These are phyloP conservation scores for Asterophora lycoperdoides DNA, from an alignment of 768 basidiomycete species.

Conservation along the genomic window DNA sequence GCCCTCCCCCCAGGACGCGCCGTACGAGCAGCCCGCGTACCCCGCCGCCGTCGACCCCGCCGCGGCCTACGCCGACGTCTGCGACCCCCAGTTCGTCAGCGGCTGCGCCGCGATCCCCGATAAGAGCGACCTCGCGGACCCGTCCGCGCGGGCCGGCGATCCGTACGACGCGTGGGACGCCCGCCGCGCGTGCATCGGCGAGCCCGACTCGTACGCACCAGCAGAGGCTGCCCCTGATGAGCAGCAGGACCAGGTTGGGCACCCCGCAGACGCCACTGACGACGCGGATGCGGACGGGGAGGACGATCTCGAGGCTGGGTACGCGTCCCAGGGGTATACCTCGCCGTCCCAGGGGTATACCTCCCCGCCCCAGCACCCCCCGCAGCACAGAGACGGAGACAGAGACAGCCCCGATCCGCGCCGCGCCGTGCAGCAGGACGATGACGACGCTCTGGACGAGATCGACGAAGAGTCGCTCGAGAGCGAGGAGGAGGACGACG, in stretches of 20 bases:
- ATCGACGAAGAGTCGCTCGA: conserved; percentile 25
- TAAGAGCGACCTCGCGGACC: conserved; percentile 3
- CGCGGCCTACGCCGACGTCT: conserved; percentile 9
- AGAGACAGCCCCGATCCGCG: conserved; percentile 13
- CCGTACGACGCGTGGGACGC: conserved; percentile 2
- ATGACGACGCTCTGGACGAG: conserved; percentile 16
- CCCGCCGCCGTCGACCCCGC: too few relatives aligned
- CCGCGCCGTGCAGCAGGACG: conserved; percentile 1
- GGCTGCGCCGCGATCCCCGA: background rate
- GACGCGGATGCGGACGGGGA: conserved; percentile 25
- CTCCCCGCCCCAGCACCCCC: conserved; percentile 13
- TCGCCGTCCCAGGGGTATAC: too few relatives aligned
- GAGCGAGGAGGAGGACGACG: conserved; percentile 30
- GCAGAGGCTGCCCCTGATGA: conserved; percentile 1
- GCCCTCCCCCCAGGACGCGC: too few relatives aligned
- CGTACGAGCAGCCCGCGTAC: conserved; percentile 10
- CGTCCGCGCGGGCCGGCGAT: conserved; percentile 1
- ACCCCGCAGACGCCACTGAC: conserved; percentile 7
- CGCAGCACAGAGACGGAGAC: too few relatives aligned
- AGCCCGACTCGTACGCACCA: conserved; percentile 1
- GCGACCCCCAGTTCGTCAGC: conserved; percentile 12
- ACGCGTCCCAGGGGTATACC: conserved; percentile 26
- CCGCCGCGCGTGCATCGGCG: conserved; percentile 1
- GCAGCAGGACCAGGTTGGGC: background rate
- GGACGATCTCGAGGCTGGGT: conserved; percentile 26